Evolutionary conservation across 176 grass and related monocot genomes (phyloP), one percentile per base, ranked within the genome.

Genomic region (Cocos nucifera): DNA sequence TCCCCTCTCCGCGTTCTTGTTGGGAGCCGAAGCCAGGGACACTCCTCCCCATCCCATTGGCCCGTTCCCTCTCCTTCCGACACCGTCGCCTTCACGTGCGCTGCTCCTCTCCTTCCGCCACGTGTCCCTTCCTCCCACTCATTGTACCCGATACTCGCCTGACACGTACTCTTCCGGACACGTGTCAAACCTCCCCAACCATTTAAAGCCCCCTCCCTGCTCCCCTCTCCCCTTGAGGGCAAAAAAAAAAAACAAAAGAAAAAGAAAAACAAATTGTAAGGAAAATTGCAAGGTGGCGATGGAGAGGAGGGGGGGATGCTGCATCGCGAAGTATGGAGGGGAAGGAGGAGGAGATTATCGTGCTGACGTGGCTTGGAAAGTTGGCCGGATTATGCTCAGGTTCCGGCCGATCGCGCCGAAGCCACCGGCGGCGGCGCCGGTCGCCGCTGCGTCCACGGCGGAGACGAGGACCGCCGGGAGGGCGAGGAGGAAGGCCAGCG

Each of bases 391-490:
- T 67, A 85, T 97, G 93, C 78, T 85, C 5, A 80, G 84, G 78
- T 97, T 75, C 49, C 70, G 93, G 10, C 93, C 93, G 48, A 97
- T 97, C 49, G 93, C 87, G n/a, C 93, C 93, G 16, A 91, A 91
- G 66, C 87, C 87, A 5, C 65, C 65, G 17, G 59, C 67, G 1
- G 77, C 77, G 84, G 62, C 81, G 27, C 49, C 49, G 5, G 58
- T 21, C 44, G 62, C 67, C 0, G 62, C 32, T 3, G 48, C 21
- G 1, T 9, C 55, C 17, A 15, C 73, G 16, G 12, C 52, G 44
- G 22, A 19, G 19, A 51, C 19, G 70, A 6, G 51, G 57, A 23
- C 2, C 17, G 0, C 4, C 7, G 5, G 5, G 19, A 17, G 58
- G 1, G 0, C 66, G 22, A 0, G 54, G 65, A 32, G 60, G 57